phyloP scores from a whole-genome alignment of 2,329 filamentous ascomycete species.

The Aspergillus sp. region DNA sequence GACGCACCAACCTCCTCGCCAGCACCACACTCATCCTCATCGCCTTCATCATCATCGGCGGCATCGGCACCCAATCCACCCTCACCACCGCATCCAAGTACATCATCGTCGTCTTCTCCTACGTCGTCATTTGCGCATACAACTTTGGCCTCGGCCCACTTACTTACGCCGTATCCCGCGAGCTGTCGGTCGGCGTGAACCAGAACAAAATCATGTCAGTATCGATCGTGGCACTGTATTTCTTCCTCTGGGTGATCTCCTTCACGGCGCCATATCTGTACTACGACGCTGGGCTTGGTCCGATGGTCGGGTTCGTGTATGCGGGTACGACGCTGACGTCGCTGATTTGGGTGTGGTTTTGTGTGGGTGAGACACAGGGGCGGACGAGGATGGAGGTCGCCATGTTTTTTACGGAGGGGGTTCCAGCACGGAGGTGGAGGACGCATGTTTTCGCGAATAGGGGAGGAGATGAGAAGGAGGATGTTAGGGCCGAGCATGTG shows the following conservation, averaged over 20 bases:
- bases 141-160: slow-evolving; percentile 50
- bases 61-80: slow-evolving; percentile 37
- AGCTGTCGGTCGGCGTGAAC: slow-evolving; percentile 53
- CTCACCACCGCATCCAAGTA: slow-evolving; percentile 20
- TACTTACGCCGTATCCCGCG: slow-evolving; percentile 46
- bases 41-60: slow-evolving; percentile 47
- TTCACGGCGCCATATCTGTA: slow-evolving; percentile 41
- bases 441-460: slow-evolving; percentile 22
- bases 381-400: slow-evolving; percentile 40
- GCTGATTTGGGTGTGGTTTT: slow-evolving; percentile 40
- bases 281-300: slow-evolving; percentile 34
- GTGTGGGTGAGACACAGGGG: slow-evolving; percentile 44
- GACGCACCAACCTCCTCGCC: slow-evolving; percentile 42
- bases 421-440: slow-evolving; percentile 38
- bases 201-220: slow-evolving; percentile 50
- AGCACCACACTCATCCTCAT: slow-evolving; percentile 44
- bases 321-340: slow-evolving; percentile 31
- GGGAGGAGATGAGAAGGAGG: slow-evolving; percentile 9
- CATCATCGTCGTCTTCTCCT: slow-evolving; percentile 45
- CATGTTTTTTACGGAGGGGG: slow-evolving; percentile 41
- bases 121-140: slow-evolving; percentile 48
- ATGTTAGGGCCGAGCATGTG: slow-evolving; percentile 15
- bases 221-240: slow-evolving; percentile 47
- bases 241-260: slow-evolving; percentile 34
- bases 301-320: slow-evolving; percentile 40